Evolutionary conservation across 202 grass and related monocot genomes (phyloP).

Genomic region (Panicum hallii): DNA sequence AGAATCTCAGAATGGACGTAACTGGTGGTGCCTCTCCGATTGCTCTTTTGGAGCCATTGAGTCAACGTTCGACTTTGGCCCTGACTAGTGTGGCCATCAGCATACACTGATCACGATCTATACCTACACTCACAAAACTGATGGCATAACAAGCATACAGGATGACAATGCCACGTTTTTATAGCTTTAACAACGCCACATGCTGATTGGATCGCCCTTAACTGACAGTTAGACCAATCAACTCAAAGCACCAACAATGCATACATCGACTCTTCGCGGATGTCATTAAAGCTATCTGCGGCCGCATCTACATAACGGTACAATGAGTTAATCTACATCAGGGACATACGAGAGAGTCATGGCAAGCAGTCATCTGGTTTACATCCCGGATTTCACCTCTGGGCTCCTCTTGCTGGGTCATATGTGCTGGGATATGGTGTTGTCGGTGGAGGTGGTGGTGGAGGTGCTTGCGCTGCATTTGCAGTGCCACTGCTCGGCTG

Average conservation of each 20-base stretch:
- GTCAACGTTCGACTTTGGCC: background rate
- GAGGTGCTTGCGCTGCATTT: slow-evolving; percentile 45
- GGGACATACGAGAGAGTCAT: background rate
- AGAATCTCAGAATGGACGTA: background rate
- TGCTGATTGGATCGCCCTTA: background rate
- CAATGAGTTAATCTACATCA: slow-evolving; percentile 33
- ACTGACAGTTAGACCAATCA: background rate
- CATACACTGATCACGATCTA: background rate
- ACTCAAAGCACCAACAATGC: slow-evolving; percentile 19
- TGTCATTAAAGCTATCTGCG: background rate
- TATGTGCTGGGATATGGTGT: slow-evolving; percentile 42
- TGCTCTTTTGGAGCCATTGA: background rate
- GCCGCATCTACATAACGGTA: slow-evolving; percentile 35
- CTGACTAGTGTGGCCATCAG: background rate
- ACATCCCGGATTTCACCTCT: slow-evolving; percentile 41
- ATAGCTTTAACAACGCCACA: background rate
- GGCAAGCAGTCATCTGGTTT: slow-evolving; percentile 8
- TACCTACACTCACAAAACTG: background rate
- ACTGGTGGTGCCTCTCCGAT: background rate
- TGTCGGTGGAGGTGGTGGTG: background rate
- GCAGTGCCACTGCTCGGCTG: slow-evolving; percentile 33
- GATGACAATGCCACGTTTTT: background rate
- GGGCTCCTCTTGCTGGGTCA: slow-evolving; percentile 49
- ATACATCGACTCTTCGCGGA: background rate
- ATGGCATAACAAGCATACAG: background rate